Percentiles rank a stretch among this genome's conserved stretches.
These are phyloP conservation scores for Aureobasidium pullulans DNA, from an alignment of 2,329 filamentous ascomycete species.

Conservation along the genomic window DNA sequence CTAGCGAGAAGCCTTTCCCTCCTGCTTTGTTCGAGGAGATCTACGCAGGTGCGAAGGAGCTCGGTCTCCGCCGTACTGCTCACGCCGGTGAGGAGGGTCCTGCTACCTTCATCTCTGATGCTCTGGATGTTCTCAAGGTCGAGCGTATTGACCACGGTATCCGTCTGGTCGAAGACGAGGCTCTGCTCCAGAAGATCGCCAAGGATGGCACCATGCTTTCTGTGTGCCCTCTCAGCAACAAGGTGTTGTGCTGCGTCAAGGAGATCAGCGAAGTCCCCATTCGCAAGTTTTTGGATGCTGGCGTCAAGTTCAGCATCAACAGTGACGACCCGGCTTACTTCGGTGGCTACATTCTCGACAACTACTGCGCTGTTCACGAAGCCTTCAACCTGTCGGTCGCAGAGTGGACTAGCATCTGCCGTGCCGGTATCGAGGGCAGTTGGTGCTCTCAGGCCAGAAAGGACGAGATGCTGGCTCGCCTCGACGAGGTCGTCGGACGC, in stretches of 20 bases:
- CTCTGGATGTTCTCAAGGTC: constrained; percentile 55
- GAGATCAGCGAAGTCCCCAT: constrained; percentile 53
- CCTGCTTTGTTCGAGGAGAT: constrained; percentile 53
- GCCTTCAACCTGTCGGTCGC: constrained; percentile 54
- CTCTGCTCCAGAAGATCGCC: constrained; percentile 52
- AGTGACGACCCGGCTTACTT: constrained; percentile 72
- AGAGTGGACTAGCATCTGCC: constrained; percentile 62
- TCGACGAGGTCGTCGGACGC: neutral
- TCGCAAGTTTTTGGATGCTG: constrained; percentile 53
- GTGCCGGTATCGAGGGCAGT: constrained; percentile 57
- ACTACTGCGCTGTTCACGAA: constrained; percentile 69
- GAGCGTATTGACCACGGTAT: constrained; percentile 71
- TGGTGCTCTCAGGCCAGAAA: constrained; percentile 63
- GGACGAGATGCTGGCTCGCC: constrained; percentile 40
- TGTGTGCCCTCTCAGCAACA: constrained; percentile 67
- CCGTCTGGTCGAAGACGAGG: constrained; percentile 52
- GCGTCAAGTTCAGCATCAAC: constrained; percentile 64
- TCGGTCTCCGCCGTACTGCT: constrained; percentile 57
- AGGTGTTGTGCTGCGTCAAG: constrained; percentile 51
- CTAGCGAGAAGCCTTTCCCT: constrained; percentile 43
- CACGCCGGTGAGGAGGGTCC: constrained; percentile 73
- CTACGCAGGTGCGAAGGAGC: constrained; percentile 47
- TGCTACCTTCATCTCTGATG: constrained; percentile 55
- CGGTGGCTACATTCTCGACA: constrained; percentile 66
- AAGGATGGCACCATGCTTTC: constrained; percentile 55